Base-by-base conservation (phyloP, 345 rosid genomes). In the Noccaea caerulescens region DNA sequence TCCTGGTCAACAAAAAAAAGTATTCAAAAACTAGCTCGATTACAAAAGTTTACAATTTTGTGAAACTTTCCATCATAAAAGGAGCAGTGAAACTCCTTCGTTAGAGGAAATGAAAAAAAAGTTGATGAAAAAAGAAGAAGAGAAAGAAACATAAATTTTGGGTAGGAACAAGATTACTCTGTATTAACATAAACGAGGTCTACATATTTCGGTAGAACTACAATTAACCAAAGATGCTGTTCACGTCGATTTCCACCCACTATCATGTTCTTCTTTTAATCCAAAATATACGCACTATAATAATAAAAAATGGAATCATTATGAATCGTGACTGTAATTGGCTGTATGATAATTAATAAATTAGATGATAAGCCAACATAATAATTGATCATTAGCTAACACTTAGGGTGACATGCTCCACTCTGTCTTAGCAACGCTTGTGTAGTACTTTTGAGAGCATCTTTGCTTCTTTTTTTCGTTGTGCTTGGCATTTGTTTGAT, bases 321-420 rank as follows among this genome's bases (percentile, higher is more conserved):
- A 59, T 9, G 55, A 58, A 38, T 36, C 10, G 2, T 34, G 42
- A 52, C 12, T 37, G 49, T 52, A 9, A 74, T 52, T 74, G 68
- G 78, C 14, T 67, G 56, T 36, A 23, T 53, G 45, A 68, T 68
- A 52, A 33, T 10, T 36, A 54, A 18, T 9, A 8, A 27, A 44
- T 53, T 10, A 68, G 12, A 14, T 43, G 43, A 41, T 36, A 53
- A 36, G 53, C 53, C 54, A 5, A 52, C 6, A 63, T 64, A 75
- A 75, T 68, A 68, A 44, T 44, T 56, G 65, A 68, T 62, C 65
- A 75, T 75, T 62, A 68, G 70, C 58, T 55, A 62, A 62, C 73
- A 69, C 59, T 69, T 54, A 69, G 69, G 79, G 79, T 75, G 74
- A 68, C 79, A 75, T 75, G 79, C 69, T 75, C 79, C 74, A 75